Percentiles rank a stretch among this genome's conserved stretches.
Evolutionary conservation across 2,329 filamentous ascomycete genomes (phyloP).

Genomic region (Alternaria longipes): DNA sequence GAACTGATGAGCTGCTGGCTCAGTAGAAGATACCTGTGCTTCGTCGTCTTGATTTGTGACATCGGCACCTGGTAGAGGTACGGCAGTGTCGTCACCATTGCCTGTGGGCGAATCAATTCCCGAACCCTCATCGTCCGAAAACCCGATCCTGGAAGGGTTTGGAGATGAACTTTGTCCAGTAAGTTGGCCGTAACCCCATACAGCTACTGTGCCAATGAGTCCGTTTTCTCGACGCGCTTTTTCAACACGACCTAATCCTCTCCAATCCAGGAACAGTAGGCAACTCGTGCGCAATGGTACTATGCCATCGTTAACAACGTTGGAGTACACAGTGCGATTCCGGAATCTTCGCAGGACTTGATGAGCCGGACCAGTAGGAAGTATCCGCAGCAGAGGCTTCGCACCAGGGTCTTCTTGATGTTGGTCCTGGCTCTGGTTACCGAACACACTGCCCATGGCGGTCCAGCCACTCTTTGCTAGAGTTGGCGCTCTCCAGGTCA

Average conservation of each 20-base stretch:
- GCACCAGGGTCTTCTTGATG: slow-evolving; percentile 75
- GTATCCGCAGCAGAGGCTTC: slow-evolving; percentile 86
- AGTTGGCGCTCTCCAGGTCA: slow-evolving; percentile 92
- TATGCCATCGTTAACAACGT: slow-evolving; percentile 97
- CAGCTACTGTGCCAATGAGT: slow-evolving; percentile 88
- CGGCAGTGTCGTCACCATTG: slow-evolving; percentile 58
- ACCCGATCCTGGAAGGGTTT: slow-evolving; percentile 59
- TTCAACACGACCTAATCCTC: slow-evolving; percentile 89
- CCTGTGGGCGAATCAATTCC: slow-evolving; percentile 41
- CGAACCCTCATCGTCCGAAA: slow-evolving; percentile 43
- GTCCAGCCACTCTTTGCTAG: slow-evolving; percentile 88
- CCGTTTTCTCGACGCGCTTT: slow-evolving; percentile 93
- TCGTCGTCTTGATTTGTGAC: slow-evolving; percentile 73
- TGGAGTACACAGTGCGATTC: slow-evolving; percentile 92
- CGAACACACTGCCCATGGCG: slow-evolving; percentile 82
- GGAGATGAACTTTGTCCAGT: slow-evolving; percentile 72
- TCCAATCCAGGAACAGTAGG: slow-evolving; percentile 96
- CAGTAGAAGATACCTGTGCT: slow-evolving; percentile 52
- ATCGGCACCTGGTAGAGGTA: slow-evolving; percentile 74
- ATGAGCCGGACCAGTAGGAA: slow-evolving; percentile 92
- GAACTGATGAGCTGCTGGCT: slow-evolving; percentile 45
- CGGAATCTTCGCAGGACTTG: slow-evolving; percentile 85
- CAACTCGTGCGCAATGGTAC: slow-evolving; percentile 95
- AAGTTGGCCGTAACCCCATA: slow-evolving; percentile 93
- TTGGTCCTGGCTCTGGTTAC: slow-evolving; percentile 65